A percentile compares a stretch with the other conserved stretches of the same genome.
Conservation (phyloP, 1,139 yeast genomes). For the Yamadazyma conglobata region DNA sequence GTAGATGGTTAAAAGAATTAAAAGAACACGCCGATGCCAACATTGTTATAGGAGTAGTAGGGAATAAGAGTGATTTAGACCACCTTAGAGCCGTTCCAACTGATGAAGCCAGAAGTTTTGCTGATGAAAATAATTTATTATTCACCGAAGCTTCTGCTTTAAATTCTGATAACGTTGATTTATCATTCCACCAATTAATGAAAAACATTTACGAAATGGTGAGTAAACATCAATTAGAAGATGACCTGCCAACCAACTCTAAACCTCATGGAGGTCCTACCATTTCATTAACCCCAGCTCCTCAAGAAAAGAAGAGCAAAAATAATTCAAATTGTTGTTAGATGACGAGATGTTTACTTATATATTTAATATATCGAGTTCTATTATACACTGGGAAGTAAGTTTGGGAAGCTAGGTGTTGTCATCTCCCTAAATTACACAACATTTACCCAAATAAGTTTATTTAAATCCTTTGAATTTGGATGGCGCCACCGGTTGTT, state of each 20-base stretch:
- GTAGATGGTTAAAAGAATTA: conserved; percentile 92
- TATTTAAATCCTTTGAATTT: conserved; percentile 14
- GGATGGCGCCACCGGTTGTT: conserved; percentile 21
- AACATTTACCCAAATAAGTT: no score
- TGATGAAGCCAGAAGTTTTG: conserved; percentile 94
- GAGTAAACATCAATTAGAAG: conserved; percentile 80
- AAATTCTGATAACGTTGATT: conserved; percentile 91
- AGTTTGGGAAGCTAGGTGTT: no score
- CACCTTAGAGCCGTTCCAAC: conserved; percentile 97
- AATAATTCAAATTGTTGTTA: conserved; percentile 66
- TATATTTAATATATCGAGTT: no score
- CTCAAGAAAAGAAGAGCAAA: conserved; percentile 69
- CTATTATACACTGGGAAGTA: no score
- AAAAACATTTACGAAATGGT: conserved; percentile 93
- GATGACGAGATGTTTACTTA: no score
- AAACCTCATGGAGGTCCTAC: conserved; percentile 79
- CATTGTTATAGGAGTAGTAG: conserved; percentile 93
- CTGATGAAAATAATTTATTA: conserved; percentile 85
- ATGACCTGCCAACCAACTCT: conserved; percentile 31
- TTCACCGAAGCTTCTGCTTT: conserved; percentile 98
- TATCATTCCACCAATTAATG: conserved; percentile 87
- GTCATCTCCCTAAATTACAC: no score
- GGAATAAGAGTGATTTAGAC: conserved; percentile 82
- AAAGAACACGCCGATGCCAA: conserved; percentile 97
- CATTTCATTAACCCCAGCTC: conserved; percentile 89